A percentile compares a stretch with the other conserved stretches of the same genome.
Evolutionary conservation across 1,139 yeast species (phyloP).

Genomic region (Taphrina wiesneri): DNA sequence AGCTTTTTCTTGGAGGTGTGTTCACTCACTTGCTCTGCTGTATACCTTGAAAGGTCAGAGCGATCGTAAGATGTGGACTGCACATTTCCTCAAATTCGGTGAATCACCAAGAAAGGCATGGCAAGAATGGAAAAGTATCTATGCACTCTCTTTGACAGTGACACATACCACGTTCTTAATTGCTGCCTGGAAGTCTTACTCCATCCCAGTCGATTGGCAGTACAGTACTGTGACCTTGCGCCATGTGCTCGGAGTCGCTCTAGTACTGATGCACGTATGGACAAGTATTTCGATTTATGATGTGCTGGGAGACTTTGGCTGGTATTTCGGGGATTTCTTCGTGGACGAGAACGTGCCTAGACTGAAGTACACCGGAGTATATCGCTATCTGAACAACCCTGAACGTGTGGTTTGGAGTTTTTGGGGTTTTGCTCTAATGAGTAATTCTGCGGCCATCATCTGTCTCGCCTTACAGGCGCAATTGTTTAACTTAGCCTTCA

Average conservation of each 20-base stretch:
- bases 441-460: slow-evolving; percentile 60
- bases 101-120: slow-evolving; percentile 68
- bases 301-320: slow-evolving; percentile 80
- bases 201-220: slow-evolving; percentile 33
- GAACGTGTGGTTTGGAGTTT: slow-evolving; percentile 78
- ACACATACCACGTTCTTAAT: slow-evolving; percentile 50
- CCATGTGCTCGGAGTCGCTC: slow-evolving; percentile 57
- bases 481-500: slow-evolving; percentile 62
- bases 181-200: slow-evolving; percentile 35
- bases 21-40: slow-evolving; percentile 59
- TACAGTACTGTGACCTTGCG: slow-evolving; percentile 52
- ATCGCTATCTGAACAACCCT: slow-evolving; percentile 80
- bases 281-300: slow-evolving; percentile 69
- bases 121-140: slow-evolving; percentile 73
- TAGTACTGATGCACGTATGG: slow-evolving; percentile 67
- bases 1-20: slow-evolving; percentile 55
- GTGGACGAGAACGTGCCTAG: slow-evolving; percentile 55
- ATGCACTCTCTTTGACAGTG: slow-evolving; percentile 54
- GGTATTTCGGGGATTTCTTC: slow-evolving; percentile 89
- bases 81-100: slow-evolving; percentile 66
- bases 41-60: slow-evolving; percentile 62
- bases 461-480: slow-evolving; percentile 69
- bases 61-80: slow-evolving; percentile 63
- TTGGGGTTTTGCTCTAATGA: slow-evolving; percentile 72
- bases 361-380: slow-evolving; percentile 78